Percentiles rank a stretch among this genome's conserved stretches.
phyloP scores from a whole-genome alignment of 2,329 filamentous ascomycete species.

The Claviceps sorghi region DNA sequence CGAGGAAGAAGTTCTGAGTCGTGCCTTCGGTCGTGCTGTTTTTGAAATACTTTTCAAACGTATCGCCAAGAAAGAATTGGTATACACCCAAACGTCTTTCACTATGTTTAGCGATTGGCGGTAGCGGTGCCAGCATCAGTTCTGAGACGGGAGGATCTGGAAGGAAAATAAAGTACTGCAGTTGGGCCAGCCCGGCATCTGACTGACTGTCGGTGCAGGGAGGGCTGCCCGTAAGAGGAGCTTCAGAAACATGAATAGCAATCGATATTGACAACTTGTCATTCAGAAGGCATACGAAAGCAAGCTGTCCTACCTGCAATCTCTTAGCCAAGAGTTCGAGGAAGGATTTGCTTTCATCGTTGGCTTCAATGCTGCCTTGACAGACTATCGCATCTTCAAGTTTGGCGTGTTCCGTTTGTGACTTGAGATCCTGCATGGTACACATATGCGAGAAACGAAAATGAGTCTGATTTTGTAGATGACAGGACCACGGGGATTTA shows the following conservation, averaged over 20 bases:
- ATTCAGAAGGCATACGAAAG: slow-evolving; percentile 18
- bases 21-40: slow-evolving; percentile 7
- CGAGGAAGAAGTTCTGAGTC: slow-evolving; percentile 27
- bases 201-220: not conserved
- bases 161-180: slow-evolving; percentile 26
- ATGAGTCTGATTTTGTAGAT: slow-evolving; percentile 12
- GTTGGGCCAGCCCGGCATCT: not conserved
- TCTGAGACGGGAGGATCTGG: slow-evolving; percentile 11
- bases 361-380: slow-evolving; percentile 10
- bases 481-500: slow-evolving; percentile 12
- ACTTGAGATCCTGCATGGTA: slow-evolving; percentile 17
- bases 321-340: slow-evolving; percentile 19
- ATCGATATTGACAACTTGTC: slow-evolving; percentile 13
- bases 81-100: slow-evolving; percentile 10
- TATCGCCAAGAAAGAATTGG: slow-evolving; percentile 17
- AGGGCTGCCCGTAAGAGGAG: not conserved
- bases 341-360: slow-evolving; percentile 2
- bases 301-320: slow-evolving; percentile 22
- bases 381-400: slow-evolving; percentile 6
- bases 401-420: slow-evolving; percentile 3
- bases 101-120: not conserved
- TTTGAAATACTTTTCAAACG: slow-evolving; percentile 17
- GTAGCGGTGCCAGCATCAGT: slow-evolving; percentile 14
- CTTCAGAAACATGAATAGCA: slow-evolving; percentile 19
- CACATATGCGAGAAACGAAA: slow-evolving; percentile 23